Conservation (phyloP, 352 stramenopile genomes). For the Achlya hypogyna region DNA sequence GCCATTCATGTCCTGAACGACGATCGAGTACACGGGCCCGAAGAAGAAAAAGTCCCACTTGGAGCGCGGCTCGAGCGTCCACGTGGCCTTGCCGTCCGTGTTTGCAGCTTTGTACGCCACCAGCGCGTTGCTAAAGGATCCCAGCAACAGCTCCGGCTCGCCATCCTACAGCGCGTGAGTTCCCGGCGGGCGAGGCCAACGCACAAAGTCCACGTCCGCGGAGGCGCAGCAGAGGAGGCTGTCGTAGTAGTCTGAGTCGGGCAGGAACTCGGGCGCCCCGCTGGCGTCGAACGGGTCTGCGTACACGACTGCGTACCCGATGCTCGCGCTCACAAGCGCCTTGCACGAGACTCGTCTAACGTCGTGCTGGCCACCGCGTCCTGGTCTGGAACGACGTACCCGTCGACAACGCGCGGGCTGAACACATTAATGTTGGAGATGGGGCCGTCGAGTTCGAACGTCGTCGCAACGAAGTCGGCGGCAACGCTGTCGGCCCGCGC, state of each 20-base stretch:
- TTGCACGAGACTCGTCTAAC: background rate
- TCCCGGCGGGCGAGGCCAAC: background rate
- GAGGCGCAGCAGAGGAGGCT: slow-evolving; percentile 12
- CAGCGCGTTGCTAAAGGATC: slow-evolving; percentile 12
- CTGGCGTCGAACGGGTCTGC: background rate
- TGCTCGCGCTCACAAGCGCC: slow-evolving; percentile 10
- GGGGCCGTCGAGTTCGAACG: slow-evolving; percentile 10
- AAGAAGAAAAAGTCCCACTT: slow-evolving; percentile 19
- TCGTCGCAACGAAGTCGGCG: background rate
- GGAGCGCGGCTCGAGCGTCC: background rate
- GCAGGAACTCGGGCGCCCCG: background rate
- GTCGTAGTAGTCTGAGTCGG: slow-evolving; percentile 15
- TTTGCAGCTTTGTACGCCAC: slow-evolving; percentile 1
- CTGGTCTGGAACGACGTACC: background rate
- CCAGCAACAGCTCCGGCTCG: background rate
- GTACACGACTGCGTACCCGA: slow-evolving; percentile 10
- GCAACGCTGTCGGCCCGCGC: background rate
- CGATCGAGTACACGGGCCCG: slow-evolving; percentile 13
- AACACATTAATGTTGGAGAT: slow-evolving; percentile 1
- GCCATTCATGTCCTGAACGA: slow-evolving; percentile 17
- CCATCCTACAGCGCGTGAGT: background rate
- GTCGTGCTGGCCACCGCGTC: background rate
- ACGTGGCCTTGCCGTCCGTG: background rate
- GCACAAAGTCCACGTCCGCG: slow-evolving; percentile 10
- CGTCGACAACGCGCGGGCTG: background rate